These are phyloP conservation scores for Pythium scleroteichum DNA, from an alignment of 352 stramenopile genomes.

Conservation along the genomic window DNA sequence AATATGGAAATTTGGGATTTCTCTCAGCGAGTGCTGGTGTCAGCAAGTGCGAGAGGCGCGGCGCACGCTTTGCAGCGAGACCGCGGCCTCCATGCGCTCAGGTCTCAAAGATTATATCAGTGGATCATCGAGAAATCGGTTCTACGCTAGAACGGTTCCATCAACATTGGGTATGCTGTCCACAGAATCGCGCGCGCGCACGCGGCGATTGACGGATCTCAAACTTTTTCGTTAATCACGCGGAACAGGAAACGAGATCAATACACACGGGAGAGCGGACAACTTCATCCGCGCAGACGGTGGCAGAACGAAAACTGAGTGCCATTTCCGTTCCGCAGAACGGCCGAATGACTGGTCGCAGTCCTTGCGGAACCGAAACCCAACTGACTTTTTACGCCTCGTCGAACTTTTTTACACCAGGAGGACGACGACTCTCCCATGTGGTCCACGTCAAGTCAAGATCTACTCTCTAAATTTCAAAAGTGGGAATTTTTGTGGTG, in stretches of 20 bases:
- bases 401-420: background rate
- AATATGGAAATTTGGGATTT: constrained; percentile 28
- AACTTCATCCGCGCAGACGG: background rate
- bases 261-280: background rate
- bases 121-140: constrained; percentile 66
- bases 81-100: constrained; percentile 29
- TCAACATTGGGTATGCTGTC: constrained; percentile 71
- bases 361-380: too few species aligned
- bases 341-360: too few species aligned
- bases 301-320: too few species aligned
- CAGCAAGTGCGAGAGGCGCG: constrained; percentile 35
- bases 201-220: constrained; percentile 72
- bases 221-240: constrained; percentile 84
- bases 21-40: constrained; percentile 67
- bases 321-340: too few species aligned
- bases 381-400: constrained; percentile 16
- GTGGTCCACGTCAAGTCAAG: background rate
- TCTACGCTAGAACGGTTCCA: constrained; percentile 22
- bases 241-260: constrained; percentile 31
- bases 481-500: constrained; percentile 33
- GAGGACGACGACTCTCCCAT: background rate
- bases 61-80: constrained; percentile 17
- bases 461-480: constrained; percentile 13
- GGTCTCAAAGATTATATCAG: constrained; percentile 89
- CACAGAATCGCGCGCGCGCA: constrained; percentile 47